Evolutionary conservation across 1,139 yeast species (phyloP).

Genomic region (Hansenula sp.): DNA sequence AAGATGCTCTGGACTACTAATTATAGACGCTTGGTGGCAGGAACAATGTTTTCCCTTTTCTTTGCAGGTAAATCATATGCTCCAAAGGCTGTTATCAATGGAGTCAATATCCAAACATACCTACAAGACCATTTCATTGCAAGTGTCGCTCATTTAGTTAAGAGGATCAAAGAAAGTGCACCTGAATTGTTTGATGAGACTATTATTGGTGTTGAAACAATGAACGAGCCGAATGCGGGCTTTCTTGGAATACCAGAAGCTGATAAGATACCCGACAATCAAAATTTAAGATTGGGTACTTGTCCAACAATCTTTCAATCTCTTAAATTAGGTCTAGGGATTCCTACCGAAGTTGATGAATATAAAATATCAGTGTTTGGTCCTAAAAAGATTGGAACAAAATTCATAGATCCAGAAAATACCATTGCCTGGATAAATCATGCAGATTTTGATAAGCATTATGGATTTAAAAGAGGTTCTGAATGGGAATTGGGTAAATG

Average conservation of each 20-base stretch:
- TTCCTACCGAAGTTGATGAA: constrained; percentile 56
- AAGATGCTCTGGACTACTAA: constrained; percentile 96
- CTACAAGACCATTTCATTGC: constrained; percentile 60
- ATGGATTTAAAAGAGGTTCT: constrained; percentile 63
- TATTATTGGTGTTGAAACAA: constrained; percentile 74
- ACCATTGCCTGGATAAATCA: constrained; percentile 58
- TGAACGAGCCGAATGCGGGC: constrained; percentile 84
- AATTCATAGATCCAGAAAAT: constrained; percentile 63
- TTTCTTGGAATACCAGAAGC: constrained; percentile 51
- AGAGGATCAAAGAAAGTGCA: constrained; percentile 38
- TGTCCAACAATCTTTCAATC: constrained; percentile 65
- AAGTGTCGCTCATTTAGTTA: constrained; percentile 54
- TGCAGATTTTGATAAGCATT: constrained; percentile 49
- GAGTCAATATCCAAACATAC: constrained; percentile 71
- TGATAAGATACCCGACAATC: constrained; percentile 42
- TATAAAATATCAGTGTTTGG: constrained; percentile 70
- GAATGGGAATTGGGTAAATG: constrained; percentile 74
- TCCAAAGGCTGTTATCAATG: constrained; percentile 68
- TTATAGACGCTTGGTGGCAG: constrained; percentile 69
- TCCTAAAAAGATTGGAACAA: constrained; percentile 58
- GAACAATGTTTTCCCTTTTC: constrained; percentile 82
- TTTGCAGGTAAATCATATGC: constrained; percentile 71
- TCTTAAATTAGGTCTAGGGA: constrained; percentile 68
- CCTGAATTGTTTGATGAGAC: constrained; percentile 51
- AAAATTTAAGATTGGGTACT: constrained; percentile 59